Base-by-base conservation (phyloP, 768 basidiomycete genomes). In the Rhizopogon rudus region DNA sequence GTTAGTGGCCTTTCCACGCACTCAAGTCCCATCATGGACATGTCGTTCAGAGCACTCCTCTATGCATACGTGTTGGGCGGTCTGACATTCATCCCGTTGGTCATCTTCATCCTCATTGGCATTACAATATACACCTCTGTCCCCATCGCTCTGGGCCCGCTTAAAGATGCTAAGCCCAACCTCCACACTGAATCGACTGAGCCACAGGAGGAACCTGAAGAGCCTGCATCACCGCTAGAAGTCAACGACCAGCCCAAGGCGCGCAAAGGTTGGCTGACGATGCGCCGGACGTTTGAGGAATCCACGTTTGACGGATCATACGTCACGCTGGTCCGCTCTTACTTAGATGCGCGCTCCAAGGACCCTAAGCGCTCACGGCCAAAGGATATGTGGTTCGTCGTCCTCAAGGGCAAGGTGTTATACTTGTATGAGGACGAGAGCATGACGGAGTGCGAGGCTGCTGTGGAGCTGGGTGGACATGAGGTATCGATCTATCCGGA, bases 391-490 rank as follows among this genome's bases (percentile, higher is more conserved):
- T 97, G 91, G 86, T 97, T 87, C 67, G 90, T 88, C 52, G 92
- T 87, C 6, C 79, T 98, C 67, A 98, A 98, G 77, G 91, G 89
- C 43, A 88, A 84, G 63, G 86, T 96, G 40, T 73, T 98, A 31
- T 98, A 93, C 71, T 75, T 98, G 20, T 98, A 97, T 72, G 93
- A 96, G 70, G 91, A 95, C 70, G 93, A 97, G 72, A 79, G 76
- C 14, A 91, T 91, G 86, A 81, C 81, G 52, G 95, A 98, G 61
- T 94, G 92, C 71, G 88, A 87, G 65, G 93, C 87, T 3, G 95
- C 87, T n/a, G 80, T 98, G 43, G 90, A 96, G 67, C 74, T 98
- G 53, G 78, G 87, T 52, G 77, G 84, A 14, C 88, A 93, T 67
- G 81, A 87, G 51, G 88, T 95, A 44, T 71, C 78, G 31, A 74